phyloP scores from a whole-genome alignment of 169 alveolate species.

The Toxoplasma gondii region DNA sequence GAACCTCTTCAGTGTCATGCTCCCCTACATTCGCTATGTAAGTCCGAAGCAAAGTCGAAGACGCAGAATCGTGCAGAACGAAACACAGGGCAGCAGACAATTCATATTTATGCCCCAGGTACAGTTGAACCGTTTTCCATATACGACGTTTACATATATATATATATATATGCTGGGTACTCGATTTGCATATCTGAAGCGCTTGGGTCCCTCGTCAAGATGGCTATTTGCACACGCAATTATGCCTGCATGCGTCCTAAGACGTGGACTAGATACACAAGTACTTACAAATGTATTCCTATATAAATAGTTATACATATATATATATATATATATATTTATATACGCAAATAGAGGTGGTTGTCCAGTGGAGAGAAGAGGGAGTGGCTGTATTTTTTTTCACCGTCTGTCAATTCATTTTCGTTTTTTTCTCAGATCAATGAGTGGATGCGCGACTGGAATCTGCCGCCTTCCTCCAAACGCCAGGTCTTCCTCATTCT shows the following conservation, averaged over 20 bases:
- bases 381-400: background rate
- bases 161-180: too few relatives aligned
- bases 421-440: slow-evolving; percentile 5
- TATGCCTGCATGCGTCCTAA: background rate
- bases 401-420: background rate
- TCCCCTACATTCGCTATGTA: slow-evolving; percentile 59
- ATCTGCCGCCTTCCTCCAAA: slow-evolving; percentile 32
- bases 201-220: too few relatives aligned
- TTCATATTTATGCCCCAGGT: background rate
- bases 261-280: background rate
- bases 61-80: background rate
- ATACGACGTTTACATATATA: background rate
- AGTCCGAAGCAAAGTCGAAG: background rate
- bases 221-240: background rate
- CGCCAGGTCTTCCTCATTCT: slow-evolving; percentile 59
- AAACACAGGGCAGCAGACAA: background rate
- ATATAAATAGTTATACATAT: background rate
- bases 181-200: too few relatives aligned
- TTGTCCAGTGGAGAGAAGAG: background rate
- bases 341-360: background rate
- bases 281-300: background rate
- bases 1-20: slow-evolving; percentile 41
- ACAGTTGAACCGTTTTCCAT: background rate
- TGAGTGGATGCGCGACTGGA: slow-evolving; percentile 68
- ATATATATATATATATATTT: background rate